Evolutionary conservation across 2,329 filamentous ascomycete genomes (phyloP), one percentile per base, ranked within the genome.

Genomic region (Penicillium sp.): DNA sequence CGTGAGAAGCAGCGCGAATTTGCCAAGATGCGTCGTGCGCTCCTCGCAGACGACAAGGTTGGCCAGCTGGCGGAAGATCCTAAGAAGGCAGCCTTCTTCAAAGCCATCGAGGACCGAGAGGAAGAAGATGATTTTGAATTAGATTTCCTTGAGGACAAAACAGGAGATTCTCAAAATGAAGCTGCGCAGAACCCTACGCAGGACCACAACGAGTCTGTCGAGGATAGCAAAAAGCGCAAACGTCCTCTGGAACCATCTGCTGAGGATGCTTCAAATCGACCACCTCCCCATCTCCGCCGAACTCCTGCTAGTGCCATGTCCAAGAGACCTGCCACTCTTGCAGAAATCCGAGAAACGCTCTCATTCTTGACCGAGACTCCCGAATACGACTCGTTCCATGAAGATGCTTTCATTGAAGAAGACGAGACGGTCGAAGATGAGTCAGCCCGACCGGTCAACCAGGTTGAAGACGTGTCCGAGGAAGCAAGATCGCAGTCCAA

Each of bases 41-140:
- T 98, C 7, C 80, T 95, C 40, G 78, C 87, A 25, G 90, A 97
- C 61, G 90, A 95, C 67, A 88, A 89, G 34, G 82, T 98, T 58
- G 88, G 86, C 64, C 90, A 91, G 68, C 88, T 97, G 53, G 90
- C 88, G 32, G 83, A 89, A 64, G 90, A 94, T 60, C 88, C 88
- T 2, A 90, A 91, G 64, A 91, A 90, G 65, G 80, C 86, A 52
- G 93, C 93, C 0, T 98, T 98, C 73, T 78, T 98, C 58, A 84
- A 83, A 55, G 89, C 89, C 5, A 87, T 98, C 45, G 90, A 95
- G 60, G 90, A 96, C 63, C 81, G 81, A 43, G 86, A 84, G 76
- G 77, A 59, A n/a, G 76, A 77, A 24, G 76, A 78, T 50, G 86
- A 88, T 39, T 84, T 93, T 46, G 85, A 89, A 46, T 80, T 86